Conservation (phyloP, 352 stramenopile species). For the Elongisporangium undulatum region DNA sequence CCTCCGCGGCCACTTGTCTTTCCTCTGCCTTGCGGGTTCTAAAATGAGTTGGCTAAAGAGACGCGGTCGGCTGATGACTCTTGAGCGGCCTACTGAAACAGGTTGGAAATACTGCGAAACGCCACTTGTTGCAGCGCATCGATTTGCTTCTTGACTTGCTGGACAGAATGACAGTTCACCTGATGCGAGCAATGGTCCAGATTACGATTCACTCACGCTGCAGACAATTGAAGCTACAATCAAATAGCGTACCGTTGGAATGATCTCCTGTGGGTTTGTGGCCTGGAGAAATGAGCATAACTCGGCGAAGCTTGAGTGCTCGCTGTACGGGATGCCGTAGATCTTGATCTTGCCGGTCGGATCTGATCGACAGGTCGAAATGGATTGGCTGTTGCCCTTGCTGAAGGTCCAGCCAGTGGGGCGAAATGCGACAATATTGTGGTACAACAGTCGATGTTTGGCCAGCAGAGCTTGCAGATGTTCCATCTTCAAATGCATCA, state of each 20-base stretch:
- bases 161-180: slow-evolving; percentile 69
- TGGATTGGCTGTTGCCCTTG: slow-evolving; percentile 28
- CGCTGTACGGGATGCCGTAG: slow-evolving; percentile 95
- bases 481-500: slow-evolving; percentile 93
- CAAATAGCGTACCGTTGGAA: slow-evolving; percentile 80
- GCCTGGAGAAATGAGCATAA: slow-evolving; percentile 91
- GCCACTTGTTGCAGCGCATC: slow-evolving; percentile 55
- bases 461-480: slow-evolving; percentile 58
- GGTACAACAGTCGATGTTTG: slow-evolving; percentile 67
- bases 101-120: slow-evolving; percentile 53
- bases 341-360: slow-evolving; percentile 82
- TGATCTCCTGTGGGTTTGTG: slow-evolving; percentile 84
- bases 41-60: neutral
- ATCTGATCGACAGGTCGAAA: slow-evolving; percentile 77
- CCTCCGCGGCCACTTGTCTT: neutral
- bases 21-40: neutral
- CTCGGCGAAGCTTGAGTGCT: slow-evolving; percentile 96
- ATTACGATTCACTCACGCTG: neutral
- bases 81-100: slow-evolving; percentile 42
- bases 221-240: neutral
- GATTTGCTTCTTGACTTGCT: slow-evolving; percentile 66
- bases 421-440: slow-evolving; percentile 91
- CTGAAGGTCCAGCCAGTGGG: slow-evolving; percentile 92
- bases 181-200: slow-evolving; percentile 8
- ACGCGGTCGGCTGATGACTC: neutral